Evolutionary conservation across 2,329 filamentous ascomycete species (phyloP), one percentile per base, ranked within the genome.

Genomic region (Thielaviopsis musarum): DNA sequence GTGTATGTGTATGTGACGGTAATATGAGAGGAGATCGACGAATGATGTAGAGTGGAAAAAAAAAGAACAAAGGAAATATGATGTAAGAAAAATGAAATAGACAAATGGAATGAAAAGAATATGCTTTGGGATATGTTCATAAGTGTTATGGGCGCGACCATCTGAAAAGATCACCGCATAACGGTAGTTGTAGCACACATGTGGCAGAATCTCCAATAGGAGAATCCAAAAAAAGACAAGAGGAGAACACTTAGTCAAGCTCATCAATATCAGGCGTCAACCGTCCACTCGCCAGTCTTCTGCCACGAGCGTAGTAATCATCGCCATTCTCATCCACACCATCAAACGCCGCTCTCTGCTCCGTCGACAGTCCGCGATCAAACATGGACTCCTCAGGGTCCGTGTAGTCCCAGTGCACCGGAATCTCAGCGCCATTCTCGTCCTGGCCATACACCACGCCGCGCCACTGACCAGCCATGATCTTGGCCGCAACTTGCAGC

Each of bases 401-500:
- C n/a, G 74, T 75, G 64, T 79, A 81, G 65, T 84, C 80, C 81
- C 81, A 83, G 54, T 79, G 73, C 3, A 82, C 80, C 1, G 77
- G 75, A 26, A 81, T 78, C 61, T 70, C 68, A 65, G 79, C 77
- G 9, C 78, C 79, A 17, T 70, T 68, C 59, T 82, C 79, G 34
- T 74, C 75, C 57, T 75, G 72, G 12, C 79, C 79, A 56, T 77
- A 75, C 57, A 81, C 74, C 64, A 79, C 71, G 63, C 80, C 85
- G 66, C 79, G 73, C 83, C 78, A 82, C 71, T 80, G 76, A 19
- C 79, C 81, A 30, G 76, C 75, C 1, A 83, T 79, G 63, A 95
- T 88, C 63, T 81, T 83, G 0, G 87, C 84, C 0, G 90, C 88
- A 60, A 95, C 88, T 59, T 83, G 82, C 4, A 95, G 77, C 77